Base-by-base conservation (phyloP, 2,329 filamentous ascomycete genomes). In the Penicillium sp. region DNA sequence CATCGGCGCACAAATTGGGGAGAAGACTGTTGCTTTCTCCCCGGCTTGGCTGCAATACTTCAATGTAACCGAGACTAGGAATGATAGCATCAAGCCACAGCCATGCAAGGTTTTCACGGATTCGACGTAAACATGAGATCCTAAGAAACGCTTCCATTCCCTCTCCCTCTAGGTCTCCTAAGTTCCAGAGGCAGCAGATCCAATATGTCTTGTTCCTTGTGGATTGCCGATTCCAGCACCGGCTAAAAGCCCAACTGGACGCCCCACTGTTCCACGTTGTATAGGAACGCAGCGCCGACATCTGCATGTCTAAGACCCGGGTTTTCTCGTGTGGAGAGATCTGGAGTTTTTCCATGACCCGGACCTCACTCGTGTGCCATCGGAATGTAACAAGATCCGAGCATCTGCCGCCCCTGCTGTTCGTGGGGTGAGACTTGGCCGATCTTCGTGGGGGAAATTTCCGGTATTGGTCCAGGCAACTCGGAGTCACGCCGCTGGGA, bases 391-490 rank as follows among this genome's bases (percentile, higher is more conserved):
- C 54, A 39, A 41, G 4, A 42, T 57, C 31, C 28, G 51, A 45
- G 6, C 18, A 36, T 24, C 21, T 45, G 34, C 44, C 33, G 42
- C 49, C 52, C 39, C 48, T 54, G 21, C 55, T 54, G 31, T 54
- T 48, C 45, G 24, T 45, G 49, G 55, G 39, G 23, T 34, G 34
- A 45, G 28, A 39, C 24, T 51, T 42, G 51, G 60, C 47, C 52
- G 56, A 59, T 62, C 56, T 42, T 49, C 60, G 58, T 57, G 53
- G 51, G 51, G 42, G 48, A 55, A 55, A 15, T 49, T 56, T 47
- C 50, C 23, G 24, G 29, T n/a, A 15, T 16, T 29, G 33, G 38
- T 26, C 51, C n/a, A 16, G 41, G 41, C 28, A 18, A 29, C 23
- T 57, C 50, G 60, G 57, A 58, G 38, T 57, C 41, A 23, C 28